Conservation (phyloP, 352 stramenopile species). For the Phytophthora capsici region DNA sequence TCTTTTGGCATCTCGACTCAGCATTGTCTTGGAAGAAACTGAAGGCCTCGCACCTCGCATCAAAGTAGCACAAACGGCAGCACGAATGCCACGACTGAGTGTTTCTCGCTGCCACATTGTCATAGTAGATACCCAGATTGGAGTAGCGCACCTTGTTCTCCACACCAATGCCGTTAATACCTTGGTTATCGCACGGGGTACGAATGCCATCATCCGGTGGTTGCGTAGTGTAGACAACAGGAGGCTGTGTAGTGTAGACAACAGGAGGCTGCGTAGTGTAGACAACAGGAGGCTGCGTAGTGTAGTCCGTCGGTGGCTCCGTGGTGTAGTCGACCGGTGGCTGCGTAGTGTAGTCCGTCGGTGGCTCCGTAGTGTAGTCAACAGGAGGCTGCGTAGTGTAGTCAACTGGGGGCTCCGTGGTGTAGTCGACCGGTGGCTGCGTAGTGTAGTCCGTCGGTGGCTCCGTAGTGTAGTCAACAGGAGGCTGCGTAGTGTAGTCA, state of each 20-base stretch:
- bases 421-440: neutral
- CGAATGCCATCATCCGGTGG: neutral
- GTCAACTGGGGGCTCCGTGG: neutral
- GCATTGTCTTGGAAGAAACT: slow-evolving; percentile 2
- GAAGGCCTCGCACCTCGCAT: neutral
- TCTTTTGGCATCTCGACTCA: slow-evolving; percentile 1
- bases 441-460: neutral
- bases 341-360: neutral
- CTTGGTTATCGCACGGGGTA: slow-evolving; percentile 4
- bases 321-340: too few relatives aligned
- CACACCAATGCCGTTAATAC: slow-evolving; percentile 5
- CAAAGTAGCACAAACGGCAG: neutral
- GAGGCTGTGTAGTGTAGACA: neutral
- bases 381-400: neutral
- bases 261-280: neutral
- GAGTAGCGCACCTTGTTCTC: slow-evolving; percentile 12
- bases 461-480: neutral
- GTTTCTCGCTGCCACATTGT: neutral
- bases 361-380: neutral
- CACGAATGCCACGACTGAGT: slow-evolving; percentile 3
- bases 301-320: too few relatives aligned
- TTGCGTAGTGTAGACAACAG: neutral
- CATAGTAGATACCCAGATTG: neutral
- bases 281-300: neutral
- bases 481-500: too few relatives aligned